Evolutionary conservation across 371 early-diverging fungal genomes (phyloP), one percentile per base, ranked within the genome.

Genomic region (Capillidium heterosporum): DNA sequence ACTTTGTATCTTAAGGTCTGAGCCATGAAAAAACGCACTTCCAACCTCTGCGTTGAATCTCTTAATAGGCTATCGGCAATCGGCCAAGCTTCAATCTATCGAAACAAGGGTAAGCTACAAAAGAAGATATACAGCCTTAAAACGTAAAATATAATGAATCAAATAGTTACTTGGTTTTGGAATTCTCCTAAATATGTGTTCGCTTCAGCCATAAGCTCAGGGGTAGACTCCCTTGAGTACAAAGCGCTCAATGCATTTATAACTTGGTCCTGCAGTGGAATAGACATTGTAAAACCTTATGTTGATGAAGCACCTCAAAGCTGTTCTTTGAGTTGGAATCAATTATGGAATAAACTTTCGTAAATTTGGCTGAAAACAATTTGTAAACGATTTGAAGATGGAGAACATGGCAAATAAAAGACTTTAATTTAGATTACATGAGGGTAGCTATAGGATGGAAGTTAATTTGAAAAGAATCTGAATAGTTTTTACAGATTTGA

Each of bases 1-100:
- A 87, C 87, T 80, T 96, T 96, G 66, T 80, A 81, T 46, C 91
- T 75, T 56, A 96, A 69, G 0, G 93, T 94, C 67, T 95, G 95
- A 1, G 94, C 91, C 1, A 91, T 89, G 77, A 95, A 91, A 8
- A 90, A 61, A 35, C 77, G 78, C 2, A 77, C 74, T 59, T 85
- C 85, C 0, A 64, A 53, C 10, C 73, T 73, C n/a, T 75, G 61
- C 7, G 67, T 68, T 5, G 74, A 70, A 17, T 71, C 54, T 54
- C 77, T 77, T 19, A 92, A 65, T 1, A 93, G 66, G 26, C 74
- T 67, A 59, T 90, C 87, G 2, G 88, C 76, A 5, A 84, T 80
- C 19, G 74, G 63, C 95, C 95, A 93, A 28, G 94, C 91, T 61
- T 83, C 81, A 2, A 80, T 67, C 89, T 91, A 46, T 17, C 24